phyloP scores from a whole-genome alignment of 179 eudicot genomes.

The Dionaea muscipula region DNA sequence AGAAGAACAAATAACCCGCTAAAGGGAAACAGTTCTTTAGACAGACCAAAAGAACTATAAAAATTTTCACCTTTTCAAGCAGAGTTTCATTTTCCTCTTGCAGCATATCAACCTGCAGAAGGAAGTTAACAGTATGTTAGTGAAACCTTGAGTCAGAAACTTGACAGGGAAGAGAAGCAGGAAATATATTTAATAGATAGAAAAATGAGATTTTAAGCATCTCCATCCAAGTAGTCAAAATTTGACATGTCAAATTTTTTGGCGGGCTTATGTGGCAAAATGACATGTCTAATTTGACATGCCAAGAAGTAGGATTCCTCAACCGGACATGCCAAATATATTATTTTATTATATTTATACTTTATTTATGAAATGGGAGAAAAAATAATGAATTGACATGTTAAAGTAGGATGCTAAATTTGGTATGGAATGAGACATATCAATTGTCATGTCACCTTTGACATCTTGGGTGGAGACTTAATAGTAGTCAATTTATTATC shows the following conservation, averaged over 20 bases:
- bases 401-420: too few relatives aligned
- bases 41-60: not conserved
- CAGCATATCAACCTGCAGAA: constrained; percentile 87
- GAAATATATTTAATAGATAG: not conserved
- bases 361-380: too few relatives aligned
- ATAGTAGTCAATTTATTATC: too few relatives aligned
- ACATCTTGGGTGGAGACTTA: too few relatives aligned
- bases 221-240: not conserved
- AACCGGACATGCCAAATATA: too few relatives aligned
- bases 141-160: not conserved
- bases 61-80: constrained; percentile 55
- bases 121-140: constrained; percentile 6
- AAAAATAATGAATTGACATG: too few relatives aligned
- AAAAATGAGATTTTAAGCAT: not conserved
- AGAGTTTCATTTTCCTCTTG: constrained; percentile 90
- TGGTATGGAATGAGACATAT: too few relatives aligned
- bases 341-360: too few relatives aligned
- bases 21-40: too few relatives aligned
- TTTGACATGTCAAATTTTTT: not conserved
- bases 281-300: not conserved
- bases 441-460: too few relatives aligned
- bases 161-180: not conserved
- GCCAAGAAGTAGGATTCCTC: too few relatives aligned
- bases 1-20: too few relatives aligned
- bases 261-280: not conserved